phyloP scores from a whole-genome alignment of 441 rosid species.

The Erysimum cheiri region DNA sequence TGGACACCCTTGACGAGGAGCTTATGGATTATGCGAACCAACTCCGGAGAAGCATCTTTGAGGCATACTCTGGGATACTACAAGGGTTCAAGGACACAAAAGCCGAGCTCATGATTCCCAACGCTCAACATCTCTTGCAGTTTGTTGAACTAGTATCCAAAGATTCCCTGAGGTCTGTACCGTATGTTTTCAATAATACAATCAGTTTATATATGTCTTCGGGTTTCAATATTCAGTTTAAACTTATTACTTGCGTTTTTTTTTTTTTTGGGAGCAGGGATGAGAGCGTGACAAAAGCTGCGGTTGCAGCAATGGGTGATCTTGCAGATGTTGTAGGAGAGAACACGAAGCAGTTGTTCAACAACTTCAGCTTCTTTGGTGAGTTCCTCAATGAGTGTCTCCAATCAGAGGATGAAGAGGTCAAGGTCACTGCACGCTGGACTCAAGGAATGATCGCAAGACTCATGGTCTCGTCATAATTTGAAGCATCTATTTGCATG shows the following conservation, averaged over 20 bases:
- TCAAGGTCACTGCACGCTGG: slow-evolving; percentile 89
- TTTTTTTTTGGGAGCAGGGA: slow-evolving; percentile 54
- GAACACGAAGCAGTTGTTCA: slow-evolving; percentile 70
- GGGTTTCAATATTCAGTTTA: not conserved
- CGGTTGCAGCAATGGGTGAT: slow-evolving; percentile 94
- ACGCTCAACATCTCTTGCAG: slow-evolving; percentile 83
- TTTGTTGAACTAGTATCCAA: slow-evolving; percentile 78
- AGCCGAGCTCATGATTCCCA: slow-evolving; percentile 82
- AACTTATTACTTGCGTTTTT: not conserved
- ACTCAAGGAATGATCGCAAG: slow-evolving; percentile 88
- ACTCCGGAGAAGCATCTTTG: slow-evolving; percentile 83
- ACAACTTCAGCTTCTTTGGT: slow-evolving; percentile 57
- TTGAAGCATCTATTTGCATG: not conserved
- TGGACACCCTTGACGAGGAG: slow-evolving; percentile 78
- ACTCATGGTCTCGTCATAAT: slow-evolving; percentile 61
- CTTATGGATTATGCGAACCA: slow-evolving; percentile 84
- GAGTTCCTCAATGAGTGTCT: slow-evolving; percentile 82
- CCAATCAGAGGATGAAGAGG: slow-evolving; percentile 77
- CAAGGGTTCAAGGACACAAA: slow-evolving; percentile 87
- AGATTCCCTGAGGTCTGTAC: slow-evolving; percentile 65
- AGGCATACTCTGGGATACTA: slow-evolving; percentile 91
- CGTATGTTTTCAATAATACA: not conserved
- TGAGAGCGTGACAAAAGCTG: slow-evolving; percentile 87
- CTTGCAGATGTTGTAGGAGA: slow-evolving; percentile 89
- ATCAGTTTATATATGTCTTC: too few relatives aligned